Evolutionary conservation across 768 basidiomycete genomes (phyloP).

Genomic region (Baorangia bicolor): DNA sequence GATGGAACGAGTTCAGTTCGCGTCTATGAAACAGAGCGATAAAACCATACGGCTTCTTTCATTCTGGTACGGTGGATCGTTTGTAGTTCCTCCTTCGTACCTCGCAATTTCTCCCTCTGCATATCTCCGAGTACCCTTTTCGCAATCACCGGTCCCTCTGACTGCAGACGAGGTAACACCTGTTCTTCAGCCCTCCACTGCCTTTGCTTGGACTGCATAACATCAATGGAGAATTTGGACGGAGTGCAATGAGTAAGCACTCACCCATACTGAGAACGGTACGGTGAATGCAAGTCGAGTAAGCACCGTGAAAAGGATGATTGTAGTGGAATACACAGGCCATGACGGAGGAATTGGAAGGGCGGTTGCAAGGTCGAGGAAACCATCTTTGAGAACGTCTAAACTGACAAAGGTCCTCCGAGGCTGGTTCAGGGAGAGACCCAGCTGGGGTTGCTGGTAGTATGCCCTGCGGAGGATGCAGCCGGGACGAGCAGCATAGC

Average conservation of each 20-base stretch:
- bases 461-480: slow-evolving; percentile 5
- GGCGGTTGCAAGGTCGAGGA: slow-evolving; percentile 73
- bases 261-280: slow-evolving; percentile 77
- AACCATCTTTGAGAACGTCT: slow-evolving; percentile 53
- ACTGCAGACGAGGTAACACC: slow-evolving; percentile 55
- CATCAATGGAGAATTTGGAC: slow-evolving; percentile 15
- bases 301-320: slow-evolving; percentile 64
- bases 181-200: slow-evolving; percentile 59
- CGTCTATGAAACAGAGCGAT: neutral
- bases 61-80: slow-evolving; percentile 48
- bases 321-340: slow-evolving; percentile 73
- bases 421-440: neutral
- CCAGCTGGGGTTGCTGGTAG: slow-evolving; percentile 5
- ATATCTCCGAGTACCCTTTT: slow-evolving; percentile 44
- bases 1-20: slow-evolving; percentile 5
- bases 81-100: slow-evolving; percentile 51
- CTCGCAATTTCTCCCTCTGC: slow-evolving; percentile 53
- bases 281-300: slow-evolving; percentile 59
- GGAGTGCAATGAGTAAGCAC: neutral
- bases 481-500: slow-evolving; percentile 13
- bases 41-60: slow-evolving; percentile 42
- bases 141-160: slow-evolving; percentile 42
- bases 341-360: slow-evolving; percentile 68
- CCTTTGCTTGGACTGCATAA: slow-evolving; percentile 55
- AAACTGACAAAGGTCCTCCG: slow-evolving; percentile 26